Evolutionary conservation across 179 eudicot species (phyloP).

Genomic region (Spergularia azorica): DNA sequence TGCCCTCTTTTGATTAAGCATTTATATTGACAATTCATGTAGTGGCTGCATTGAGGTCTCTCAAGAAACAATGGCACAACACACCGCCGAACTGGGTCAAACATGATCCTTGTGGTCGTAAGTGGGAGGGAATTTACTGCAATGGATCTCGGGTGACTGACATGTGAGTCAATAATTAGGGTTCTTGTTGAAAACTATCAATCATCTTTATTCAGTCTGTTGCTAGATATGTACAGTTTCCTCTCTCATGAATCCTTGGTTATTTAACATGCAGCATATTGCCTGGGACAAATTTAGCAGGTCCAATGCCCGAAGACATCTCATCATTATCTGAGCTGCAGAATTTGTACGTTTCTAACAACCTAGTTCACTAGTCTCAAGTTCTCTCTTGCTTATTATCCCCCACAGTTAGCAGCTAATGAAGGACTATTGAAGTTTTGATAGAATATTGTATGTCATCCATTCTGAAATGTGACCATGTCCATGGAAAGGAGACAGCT

Average conservation of each 20-base stretch:
- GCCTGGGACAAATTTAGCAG: constrained; percentile 34
- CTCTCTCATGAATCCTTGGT: neutral
- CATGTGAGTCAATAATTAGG: constrained; percentile 27
- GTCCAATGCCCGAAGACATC: constrained; percentile 36
- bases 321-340: constrained; percentile 32
- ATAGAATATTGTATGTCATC: neutral
- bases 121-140: constrained; percentile 40
- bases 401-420: neutral
- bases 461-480: neutral
- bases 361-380: neutral
- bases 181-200: neutral
- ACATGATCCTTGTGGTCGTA: constrained; percentile 41
- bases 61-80: constrained; percentile 35
- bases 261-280: constrained; percentile 29
- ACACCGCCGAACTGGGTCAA: constrained; percentile 40
- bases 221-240: neutral
- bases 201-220: neutral
- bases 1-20: neutral
- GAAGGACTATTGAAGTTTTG: neutral
- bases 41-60: constrained; percentile 36
- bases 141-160: constrained; percentile 33
- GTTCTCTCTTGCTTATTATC: neutral
- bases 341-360: constrained; percentile 31
- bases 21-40: constrained; percentile 3
- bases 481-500: too few species aligned